phyloP scores from a whole-genome alignment of 2,329 filamentous ascomycete species.

The Teratosphaeria nubilosa region DNA sequence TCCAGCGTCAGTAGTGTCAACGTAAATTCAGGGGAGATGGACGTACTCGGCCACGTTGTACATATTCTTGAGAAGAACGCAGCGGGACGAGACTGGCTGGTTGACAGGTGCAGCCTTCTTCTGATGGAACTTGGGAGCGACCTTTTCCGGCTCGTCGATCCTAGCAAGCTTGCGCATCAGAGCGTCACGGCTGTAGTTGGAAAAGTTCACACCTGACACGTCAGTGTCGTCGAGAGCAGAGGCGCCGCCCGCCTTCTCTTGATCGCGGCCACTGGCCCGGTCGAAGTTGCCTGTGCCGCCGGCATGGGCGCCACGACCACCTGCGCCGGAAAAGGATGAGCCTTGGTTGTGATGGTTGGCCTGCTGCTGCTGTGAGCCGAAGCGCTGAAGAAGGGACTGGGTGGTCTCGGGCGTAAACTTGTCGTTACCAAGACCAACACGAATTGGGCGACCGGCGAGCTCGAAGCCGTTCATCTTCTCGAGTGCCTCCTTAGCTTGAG shows the following conservation, averaged over 20 bases:
- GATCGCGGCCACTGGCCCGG: conserved; percentile 72
- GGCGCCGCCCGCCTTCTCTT: conserved; percentile 77
- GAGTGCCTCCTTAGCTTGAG: conserved; percentile 83
- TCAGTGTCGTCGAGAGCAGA: conserved; percentile 96
- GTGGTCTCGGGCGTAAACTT: conserved; percentile 98
- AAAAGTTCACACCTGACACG: conserved; percentile 97
- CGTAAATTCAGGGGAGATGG: neutral
- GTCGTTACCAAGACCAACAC: conserved; percentile 98
- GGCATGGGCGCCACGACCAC: conserved; percentile 74
- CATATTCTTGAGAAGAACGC: conserved; percentile 90
- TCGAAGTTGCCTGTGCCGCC: conserved; percentile 72
- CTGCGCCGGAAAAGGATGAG: conserved; percentile 81
- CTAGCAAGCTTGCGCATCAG: conserved; percentile 98
- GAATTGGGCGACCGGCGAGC: conserved; percentile 90
- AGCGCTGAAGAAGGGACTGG: conserved; percentile 82
- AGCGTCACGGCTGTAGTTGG: conserved; percentile 95
- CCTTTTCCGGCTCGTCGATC: conserved; percentile 74
- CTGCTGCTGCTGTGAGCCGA: conserved; percentile 58
- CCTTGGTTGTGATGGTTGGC: conserved; percentile 35
- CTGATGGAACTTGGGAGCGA: conserved; percentile 34
- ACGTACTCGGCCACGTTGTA: conserved; percentile 87
- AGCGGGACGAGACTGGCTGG: conserved; percentile 85
- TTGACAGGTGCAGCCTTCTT: conserved; percentile 62
- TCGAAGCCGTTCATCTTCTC: conserved; percentile 99
- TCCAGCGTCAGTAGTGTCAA: conserved; percentile 7